Conservation (phyloP, 768 basidiomycete genomes). For the Suillus weaverae region DNA sequence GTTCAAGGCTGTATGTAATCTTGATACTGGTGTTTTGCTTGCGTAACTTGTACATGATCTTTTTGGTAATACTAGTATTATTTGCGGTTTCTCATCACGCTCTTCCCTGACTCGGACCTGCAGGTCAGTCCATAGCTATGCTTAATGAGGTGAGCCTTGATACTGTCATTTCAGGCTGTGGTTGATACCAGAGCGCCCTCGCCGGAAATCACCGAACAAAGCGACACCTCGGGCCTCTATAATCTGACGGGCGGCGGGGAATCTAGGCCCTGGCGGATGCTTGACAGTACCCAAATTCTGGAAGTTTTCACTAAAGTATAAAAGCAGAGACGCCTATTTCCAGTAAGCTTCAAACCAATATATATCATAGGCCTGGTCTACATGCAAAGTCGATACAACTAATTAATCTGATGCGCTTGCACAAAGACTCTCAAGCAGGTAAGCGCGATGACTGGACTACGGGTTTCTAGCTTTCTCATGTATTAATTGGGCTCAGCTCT, state of each 20-base stretch:
- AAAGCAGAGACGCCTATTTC: neutral
- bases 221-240: neutral
- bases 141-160: neutral
- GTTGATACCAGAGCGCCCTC: neutral
- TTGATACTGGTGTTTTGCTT: neutral
- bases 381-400: neutral
- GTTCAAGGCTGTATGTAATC: neutral
- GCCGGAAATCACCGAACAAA: neutral
- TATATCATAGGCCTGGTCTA: neutral
- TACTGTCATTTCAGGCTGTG: neutral
- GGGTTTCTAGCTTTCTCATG: neutral
- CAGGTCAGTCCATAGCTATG: neutral
- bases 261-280: too few relatives aligned
- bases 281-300: neutral
- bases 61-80: neutral
- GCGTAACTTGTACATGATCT: neutral
- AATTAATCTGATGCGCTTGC: neutral
- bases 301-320: neutral
- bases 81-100: too few relatives aligned
- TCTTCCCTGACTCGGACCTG: neutral
- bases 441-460: neutral
- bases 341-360: neutral
- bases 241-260: too few relatives aligned
- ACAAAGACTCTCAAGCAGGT: neutral
- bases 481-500: neutral